Evolutionary conservation across 495 filamentous ascomycete genomes (phyloP), one percentile per base, ranked within the genome.

Genomic region (Lepidopterella palustris): DNA sequence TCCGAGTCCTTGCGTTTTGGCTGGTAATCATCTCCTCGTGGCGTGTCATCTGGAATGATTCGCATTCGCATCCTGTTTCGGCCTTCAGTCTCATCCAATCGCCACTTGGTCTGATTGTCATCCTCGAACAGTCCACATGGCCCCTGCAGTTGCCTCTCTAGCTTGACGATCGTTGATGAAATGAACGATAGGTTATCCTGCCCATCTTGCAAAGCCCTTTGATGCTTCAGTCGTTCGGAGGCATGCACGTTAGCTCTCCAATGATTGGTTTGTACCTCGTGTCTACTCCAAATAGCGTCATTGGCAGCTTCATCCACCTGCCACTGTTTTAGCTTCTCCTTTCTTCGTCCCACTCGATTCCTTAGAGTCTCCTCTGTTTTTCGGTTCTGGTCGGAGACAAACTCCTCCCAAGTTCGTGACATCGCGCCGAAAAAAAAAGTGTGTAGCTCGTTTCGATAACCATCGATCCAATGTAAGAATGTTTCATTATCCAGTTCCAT

Each of bases 181-280:
- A 91, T 81, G 65, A 89, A 96, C 3, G 70, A 74, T 57, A 86
- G 81, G 64, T 88, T 90, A 65, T 98, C 95, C 63, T 96, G 91
- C 58, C 95, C 85, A 67, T 98, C 93, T 72, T 98, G 93, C 35
- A 88, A 70, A 21, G 85, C 82, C 60, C 92, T 77, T 67, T 96
- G 92, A 55, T 92, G 87, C 68, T 95, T 97, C 64, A 92, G 80
- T 59, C 92, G 87, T 71, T 98, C 93, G 0, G 92, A 89, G 58
- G 87, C 83, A 70, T 91, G 92, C 40, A 97, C 95, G 62, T 96
- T 97, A 56, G 89, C 87, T 74, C 90, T 86, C 95, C 92, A 97
- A 55, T 91, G 85, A 51, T 84, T 85, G 55, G 90, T 88, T 1
- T 88, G 85, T 60, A 85, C 85, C 63, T 95, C 88, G 67, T 96